Conservation (phyloP, 1,284 basidiomycete species). For the Chalciporus sp. region DNA sequence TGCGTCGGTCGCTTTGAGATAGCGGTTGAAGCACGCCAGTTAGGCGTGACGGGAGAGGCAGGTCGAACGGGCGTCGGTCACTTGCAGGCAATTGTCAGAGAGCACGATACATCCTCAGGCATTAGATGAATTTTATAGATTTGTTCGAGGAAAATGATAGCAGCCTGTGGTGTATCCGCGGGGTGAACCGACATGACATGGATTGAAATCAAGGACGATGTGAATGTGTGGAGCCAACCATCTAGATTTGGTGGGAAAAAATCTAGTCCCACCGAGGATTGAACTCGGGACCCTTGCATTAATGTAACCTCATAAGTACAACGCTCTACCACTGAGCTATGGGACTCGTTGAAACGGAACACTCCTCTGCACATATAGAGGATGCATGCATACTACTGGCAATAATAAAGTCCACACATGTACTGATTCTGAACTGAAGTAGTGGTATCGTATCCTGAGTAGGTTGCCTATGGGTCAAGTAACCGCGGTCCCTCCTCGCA, state of each 20-base stretch:
- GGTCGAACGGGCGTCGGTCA: slow-evolving; percentile 26
- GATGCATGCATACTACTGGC: no score
- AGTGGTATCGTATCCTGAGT: not conserved
- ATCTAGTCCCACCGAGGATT: slow-evolving; percentile 41
- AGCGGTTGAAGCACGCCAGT: slow-evolving; percentile 49
- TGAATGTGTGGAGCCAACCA: no score
- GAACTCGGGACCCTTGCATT: slow-evolving; percentile 42
- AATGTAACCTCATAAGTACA: slow-evolving; percentile 42
- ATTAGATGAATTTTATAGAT: slow-evolving; percentile 3
- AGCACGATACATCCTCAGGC: slow-evolving; percentile 10
- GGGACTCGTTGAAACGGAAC: slow-evolving; percentile 20
- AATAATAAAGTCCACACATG: not conserved
- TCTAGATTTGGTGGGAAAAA: slow-evolving; percentile 15
- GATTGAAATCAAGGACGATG: no score
- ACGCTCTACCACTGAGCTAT: slow-evolving; percentile 43
- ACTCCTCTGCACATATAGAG: no score
- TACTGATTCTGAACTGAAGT: no score
- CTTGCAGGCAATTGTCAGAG: slow-evolving; percentile 17
- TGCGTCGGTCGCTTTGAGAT: slow-evolving; percentile 74
- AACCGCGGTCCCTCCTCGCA: slow-evolving; percentile 46
- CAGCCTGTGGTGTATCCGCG: no score
- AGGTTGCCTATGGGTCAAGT: slow-evolving; percentile 19
- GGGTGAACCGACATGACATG: no score
- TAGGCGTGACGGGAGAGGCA: slow-evolving; percentile 11
- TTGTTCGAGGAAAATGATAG: not conserved